Base-by-base conservation (phyloP, 176 grass and related monocot species). In the Raddia distichophylla region DNA sequence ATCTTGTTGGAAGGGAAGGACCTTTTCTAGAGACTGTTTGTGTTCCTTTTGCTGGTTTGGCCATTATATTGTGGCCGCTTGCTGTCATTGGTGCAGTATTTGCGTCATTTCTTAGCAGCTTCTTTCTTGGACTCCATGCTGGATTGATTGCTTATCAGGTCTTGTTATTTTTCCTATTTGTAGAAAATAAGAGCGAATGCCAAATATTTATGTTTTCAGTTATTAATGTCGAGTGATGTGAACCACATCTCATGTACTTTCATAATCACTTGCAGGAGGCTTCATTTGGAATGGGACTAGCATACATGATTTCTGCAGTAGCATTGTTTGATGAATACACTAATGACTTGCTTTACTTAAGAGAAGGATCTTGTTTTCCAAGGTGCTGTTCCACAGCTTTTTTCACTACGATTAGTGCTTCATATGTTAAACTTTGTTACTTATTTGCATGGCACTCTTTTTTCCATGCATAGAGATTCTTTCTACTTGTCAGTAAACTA, bases 361-460 rank as follows among this genome's bases (percentile, higher is more conserved):
- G 92, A 91, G 95, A 98, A 81, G 95, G 95, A 8, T 98, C 95
- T 79, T 94, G 88, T 50, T 83, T 98, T 69, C 90, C 90, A 82
- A 93, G 92, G 95, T 98, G 86, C 8, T 46, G 50, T 73, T 80
- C 8, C 3, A 18, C 34, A 11, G 6, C 55, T 78, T 40, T 75
- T 73, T 56, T 16, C 6, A 50, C 18, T 51, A 4, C 3, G 22
- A 42, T 66, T 51, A 35, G 17, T 20, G 35, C 8, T 77, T 44
- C 27, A 60, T 63, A 45, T 71, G 59, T 15, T 60, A 49, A 67
- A 85, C 51, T 58, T 51, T 55, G 19, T 59, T 68, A 64, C 60
- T 64, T 20, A 54, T 40, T 74, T 83, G n/a, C 57, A 50, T 48
- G 48, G 3, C 22, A 32, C 60, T 56, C 6, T 52, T 11, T 70